Conservation (phyloP, 2,329 filamentous ascomycete species). For the Colletotrichum costaricense region DNA sequence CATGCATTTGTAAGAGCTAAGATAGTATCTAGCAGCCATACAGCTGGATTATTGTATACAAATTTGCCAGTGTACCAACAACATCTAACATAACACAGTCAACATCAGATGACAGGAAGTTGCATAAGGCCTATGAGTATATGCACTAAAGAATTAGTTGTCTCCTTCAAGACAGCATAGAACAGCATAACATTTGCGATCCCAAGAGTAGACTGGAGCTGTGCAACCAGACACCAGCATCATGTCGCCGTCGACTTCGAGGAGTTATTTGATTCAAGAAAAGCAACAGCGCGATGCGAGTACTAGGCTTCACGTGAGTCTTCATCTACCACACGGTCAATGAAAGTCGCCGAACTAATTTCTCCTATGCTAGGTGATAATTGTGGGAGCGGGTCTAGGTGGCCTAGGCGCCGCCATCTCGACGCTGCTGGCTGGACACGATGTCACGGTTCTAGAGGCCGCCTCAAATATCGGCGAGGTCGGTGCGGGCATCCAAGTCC, state of each 20-base stretch:
- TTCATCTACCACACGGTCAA: no score
- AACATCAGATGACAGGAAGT: not conserved
- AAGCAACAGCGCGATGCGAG: slow-evolving; percentile 4
- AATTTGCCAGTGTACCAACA: not conserved
- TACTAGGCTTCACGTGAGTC: slow-evolving; percentile 21
- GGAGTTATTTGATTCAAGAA: slow-evolving; percentile 9
- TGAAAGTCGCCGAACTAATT: not conserved
- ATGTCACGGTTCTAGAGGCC: slow-evolving; percentile 33
- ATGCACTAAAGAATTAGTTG: no score
- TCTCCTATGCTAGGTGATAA: slow-evolving; percentile 8
- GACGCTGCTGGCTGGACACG: slow-evolving; percentile 25
- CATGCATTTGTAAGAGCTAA: not conserved
- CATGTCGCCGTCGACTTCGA: not conserved
- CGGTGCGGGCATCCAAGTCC: slow-evolving; percentile 37
- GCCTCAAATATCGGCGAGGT: slow-evolving; percentile 35
- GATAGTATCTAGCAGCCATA: not conserved
- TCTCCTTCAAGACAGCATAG: no score
- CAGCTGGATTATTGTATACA: not conserved
- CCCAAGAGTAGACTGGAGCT: not conserved
- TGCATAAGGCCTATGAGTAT: not conserved
- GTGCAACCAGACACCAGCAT: not conserved
- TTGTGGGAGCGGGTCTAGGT: slow-evolving; percentile 35
- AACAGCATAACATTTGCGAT: not conserved
- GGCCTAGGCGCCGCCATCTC: slow-evolving; percentile 33
- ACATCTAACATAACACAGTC: not conserved